Conservation (phyloP, 1,139 yeast species). For the Lodderomyces parapsilosis region DNA sequence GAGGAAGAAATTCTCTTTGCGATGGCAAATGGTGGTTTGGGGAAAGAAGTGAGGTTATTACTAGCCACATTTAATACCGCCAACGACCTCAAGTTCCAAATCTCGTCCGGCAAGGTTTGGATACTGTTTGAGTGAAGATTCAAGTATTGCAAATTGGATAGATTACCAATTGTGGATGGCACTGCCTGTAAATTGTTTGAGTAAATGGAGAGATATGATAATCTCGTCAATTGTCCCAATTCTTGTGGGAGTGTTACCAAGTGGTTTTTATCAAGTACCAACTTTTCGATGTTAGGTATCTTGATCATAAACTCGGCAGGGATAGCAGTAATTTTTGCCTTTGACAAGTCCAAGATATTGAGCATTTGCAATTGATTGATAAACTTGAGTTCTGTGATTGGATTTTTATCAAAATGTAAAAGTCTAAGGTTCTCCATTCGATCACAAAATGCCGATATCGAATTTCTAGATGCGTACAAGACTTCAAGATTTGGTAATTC, state of each 20-base stretch:
- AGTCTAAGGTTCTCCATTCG: conserved; percentile 56
- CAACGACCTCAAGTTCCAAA: conserved; percentile 64
- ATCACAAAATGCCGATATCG: conserved; percentile 69
- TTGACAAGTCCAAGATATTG: conserved; percentile 73
- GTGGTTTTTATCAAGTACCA: conserved; percentile 81
- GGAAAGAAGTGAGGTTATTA: conserved; percentile 67
- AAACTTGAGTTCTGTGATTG: conserved; percentile 73
- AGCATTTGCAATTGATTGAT: conserved; percentile 56
- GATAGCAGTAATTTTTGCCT: conserved; percentile 77
- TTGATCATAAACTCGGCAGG: conserved; percentile 63
- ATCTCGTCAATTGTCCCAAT: conserved; percentile 55
- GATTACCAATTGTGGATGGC: conserved; percentile 66
- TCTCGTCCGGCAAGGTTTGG: conserved; percentile 63
- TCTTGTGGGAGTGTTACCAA: conserved; percentile 74
- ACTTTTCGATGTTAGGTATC: conserved; percentile 67
- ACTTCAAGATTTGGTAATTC: conserved; percentile 68
- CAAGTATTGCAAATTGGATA: conserved; percentile 61
- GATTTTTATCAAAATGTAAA: conserved; percentile 59
- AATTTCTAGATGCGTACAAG: conserved; percentile 74
- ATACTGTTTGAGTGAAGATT: conserved; percentile 89
- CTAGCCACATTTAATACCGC: conserved; percentile 74
- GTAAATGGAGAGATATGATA: conserved; percentile 67
- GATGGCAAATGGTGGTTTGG: conserved; percentile 49
- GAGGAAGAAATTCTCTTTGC: conserved; percentile 38
- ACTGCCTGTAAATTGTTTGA: conserved; percentile 73